These are phyloP conservation scores for Chytridium lagenaria DNA, from an alignment of 371 early-diverging fungal genomes.

Conservation along the genomic window DNA sequence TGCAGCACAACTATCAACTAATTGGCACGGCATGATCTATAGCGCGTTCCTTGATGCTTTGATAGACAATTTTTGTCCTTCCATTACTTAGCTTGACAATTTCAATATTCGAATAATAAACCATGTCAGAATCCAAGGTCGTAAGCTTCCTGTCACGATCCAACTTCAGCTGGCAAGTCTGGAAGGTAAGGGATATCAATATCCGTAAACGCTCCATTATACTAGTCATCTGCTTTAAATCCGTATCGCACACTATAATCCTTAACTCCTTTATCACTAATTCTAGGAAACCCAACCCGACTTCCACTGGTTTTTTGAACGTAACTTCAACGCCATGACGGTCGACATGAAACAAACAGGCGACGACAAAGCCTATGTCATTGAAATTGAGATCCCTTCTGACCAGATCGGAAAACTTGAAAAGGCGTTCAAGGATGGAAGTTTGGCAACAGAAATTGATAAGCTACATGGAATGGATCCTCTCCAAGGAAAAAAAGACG, in stretches of 20 bases:
- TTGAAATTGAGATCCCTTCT: constrained; percentile 50
- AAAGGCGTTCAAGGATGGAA: constrained; percentile 53
- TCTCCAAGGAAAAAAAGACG: constrained; percentile 48
- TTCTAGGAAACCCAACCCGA: constrained; percentile 55
- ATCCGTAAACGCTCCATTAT: too few relatives aligned
- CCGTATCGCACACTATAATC: not conserved
- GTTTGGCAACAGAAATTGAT: constrained; percentile 50
- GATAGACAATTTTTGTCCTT: too few relatives aligned
- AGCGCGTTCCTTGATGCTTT: too few relatives aligned
- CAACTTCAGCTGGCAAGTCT: constrained; percentile 30
- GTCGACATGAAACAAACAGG: constrained; percentile 47
- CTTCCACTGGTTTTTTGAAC: constrained; percentile 57
- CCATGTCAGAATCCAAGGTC: constrained; percentile 10
- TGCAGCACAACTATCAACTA: too few relatives aligned
- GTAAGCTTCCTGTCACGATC: constrained; percentile 31
- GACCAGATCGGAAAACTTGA: constrained; percentile 48
- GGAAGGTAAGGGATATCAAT: constrained; percentile 33
- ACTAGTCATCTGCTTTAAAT: not conserved
- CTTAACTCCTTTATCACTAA: not conserved
- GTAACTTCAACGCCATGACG: constrained; percentile 42
- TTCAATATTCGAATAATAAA: too few relatives aligned
- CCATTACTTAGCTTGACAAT: too few relatives aligned
- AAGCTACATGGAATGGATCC: constrained; percentile 60
- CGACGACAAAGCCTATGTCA: constrained; percentile 50
- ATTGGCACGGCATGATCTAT: too few relatives aligned